phyloP scores from a whole-genome alignment of 306 rosid genomes.

The Castanea mollissima region DNA sequence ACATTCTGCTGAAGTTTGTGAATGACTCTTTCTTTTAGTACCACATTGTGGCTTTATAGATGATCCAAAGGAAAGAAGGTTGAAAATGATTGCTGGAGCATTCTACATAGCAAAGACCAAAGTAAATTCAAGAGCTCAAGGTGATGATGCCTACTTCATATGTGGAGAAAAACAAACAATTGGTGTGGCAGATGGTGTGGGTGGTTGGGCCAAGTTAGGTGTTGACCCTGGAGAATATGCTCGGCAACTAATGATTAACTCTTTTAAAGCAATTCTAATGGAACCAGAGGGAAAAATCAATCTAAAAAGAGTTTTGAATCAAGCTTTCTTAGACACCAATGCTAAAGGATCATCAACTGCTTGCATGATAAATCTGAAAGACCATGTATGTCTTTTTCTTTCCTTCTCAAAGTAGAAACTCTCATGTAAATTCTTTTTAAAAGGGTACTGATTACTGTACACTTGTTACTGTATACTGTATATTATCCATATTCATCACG shows the following conservation, averaged over 20 bases:
- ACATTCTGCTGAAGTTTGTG: not conserved
- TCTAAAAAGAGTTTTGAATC: not conserved
- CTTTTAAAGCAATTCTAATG: not conserved
- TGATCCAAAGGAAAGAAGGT: not conserved
- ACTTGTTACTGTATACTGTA: too few relatives aligned
- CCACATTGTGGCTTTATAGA: not conserved
- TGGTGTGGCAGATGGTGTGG: not conserved
- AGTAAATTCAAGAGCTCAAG: not conserved
- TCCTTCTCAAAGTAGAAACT: too few relatives aligned
- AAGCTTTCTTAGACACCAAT: not conserved
- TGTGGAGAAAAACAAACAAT: not conserved
- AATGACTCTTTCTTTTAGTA: not conserved
- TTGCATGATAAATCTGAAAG: not conserved
- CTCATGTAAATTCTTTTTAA: too few relatives aligned
- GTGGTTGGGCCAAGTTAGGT: not conserved
- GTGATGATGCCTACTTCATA: not conserved
- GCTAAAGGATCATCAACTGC: not conserved
- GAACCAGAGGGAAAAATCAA: not conserved
- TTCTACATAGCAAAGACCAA: not conserved
- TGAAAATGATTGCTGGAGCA: not conserved
- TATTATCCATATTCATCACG: too few relatives aligned
- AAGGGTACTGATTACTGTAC: too few relatives aligned
- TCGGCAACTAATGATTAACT: not conserved
- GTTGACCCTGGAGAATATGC: not conserved
- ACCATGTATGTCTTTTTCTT: not conserved